Conservation (phyloP, 2,329 filamentous ascomycete species). For the Colletotrichum musae region DNA sequence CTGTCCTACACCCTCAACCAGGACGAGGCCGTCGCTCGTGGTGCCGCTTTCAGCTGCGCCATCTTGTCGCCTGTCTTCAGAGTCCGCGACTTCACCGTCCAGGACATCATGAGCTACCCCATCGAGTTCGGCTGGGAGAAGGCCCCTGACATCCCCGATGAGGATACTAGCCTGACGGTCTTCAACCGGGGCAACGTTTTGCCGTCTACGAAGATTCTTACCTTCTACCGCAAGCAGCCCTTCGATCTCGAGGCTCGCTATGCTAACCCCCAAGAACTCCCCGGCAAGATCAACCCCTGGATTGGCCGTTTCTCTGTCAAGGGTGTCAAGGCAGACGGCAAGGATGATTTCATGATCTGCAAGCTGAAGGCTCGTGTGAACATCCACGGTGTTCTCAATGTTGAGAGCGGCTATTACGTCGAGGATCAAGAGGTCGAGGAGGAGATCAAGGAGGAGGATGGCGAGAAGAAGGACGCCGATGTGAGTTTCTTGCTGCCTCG, state of each 20-base stretch:
- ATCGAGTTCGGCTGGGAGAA: conserved; percentile 99
- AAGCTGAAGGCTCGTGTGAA: conserved; percentile 98
- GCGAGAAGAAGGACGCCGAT: conserved; percentile 77
- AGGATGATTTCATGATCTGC: conserved; percentile 99
- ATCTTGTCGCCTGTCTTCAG: conserved; percentile 98
- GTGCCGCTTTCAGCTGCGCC: conserved; percentile 97
- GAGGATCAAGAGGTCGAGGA: conserved; percentile 98
- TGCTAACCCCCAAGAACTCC: conserved; percentile 86
- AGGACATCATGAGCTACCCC: conserved; percentile 98
- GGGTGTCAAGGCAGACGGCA: conserved; percentile 92
- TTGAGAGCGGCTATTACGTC: conserved; percentile 97
- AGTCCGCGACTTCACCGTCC: conserved; percentile 96
- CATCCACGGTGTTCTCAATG: conserved; percentile 94
- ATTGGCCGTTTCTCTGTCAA: conserved; percentile 99
- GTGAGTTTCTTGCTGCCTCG: conserved; percentile 66
- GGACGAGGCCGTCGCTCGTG: conserved; percentile 95
- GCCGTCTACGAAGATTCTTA: conserved; percentile 98
- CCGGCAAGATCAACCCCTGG: conserved; percentile 93
- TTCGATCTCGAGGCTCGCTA: conserved; percentile 98
- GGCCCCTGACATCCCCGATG: conserved; percentile 96
- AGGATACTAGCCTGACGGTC: conserved; percentile 96
- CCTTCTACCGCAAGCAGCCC: conserved; percentile 98
- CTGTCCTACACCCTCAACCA: conserved; percentile 98
- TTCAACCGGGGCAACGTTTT: conserved; percentile 98
- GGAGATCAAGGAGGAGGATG: conserved; percentile 78